Evolutionary conservation across 768 basidiomycete genomes (phyloP), one percentile per base, ranked within the genome.

Genomic region (Pisolithus microcarpus): DNA sequence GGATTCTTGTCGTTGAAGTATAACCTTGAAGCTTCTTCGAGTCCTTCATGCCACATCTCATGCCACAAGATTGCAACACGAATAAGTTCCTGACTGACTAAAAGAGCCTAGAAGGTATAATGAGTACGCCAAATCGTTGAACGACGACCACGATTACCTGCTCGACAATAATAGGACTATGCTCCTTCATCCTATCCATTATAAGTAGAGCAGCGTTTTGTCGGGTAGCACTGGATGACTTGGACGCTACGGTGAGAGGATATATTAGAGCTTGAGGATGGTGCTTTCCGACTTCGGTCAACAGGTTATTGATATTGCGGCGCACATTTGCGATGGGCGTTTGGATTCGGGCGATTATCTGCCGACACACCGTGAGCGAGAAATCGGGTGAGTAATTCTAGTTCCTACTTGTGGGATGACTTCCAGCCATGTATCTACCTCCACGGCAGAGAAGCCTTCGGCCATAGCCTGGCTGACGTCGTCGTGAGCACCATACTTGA

Each of bases 321-420:
- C 91, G 81, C 54, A 98, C 90, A 53, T 87, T 88, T 16, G 73
- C 70, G 58, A 87, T 87, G 0, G 95, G 93, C 0, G 93, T 96
- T 73, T 99, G 94, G 58, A 99, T 95, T 15, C 96, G 86, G 38
- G 96, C 96, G 61, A 99, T 98, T 56, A 99, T 95, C 91, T 98
- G 52, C 13, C 34, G 13, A 37, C 53, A 23, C 36, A 9, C 31
- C 7, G 23, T 37, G 38, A 51, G 37, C 18, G 4, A 28, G 10
- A 21, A 34, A 46, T 18, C 15, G 8, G 47, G 43, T 10, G 16
- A 16, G 19, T 23, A 9, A 6, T 15, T 26, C 21, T 4, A 16
- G 23, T 34, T 52, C 70, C 50, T 66, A 91, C 94, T 79, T 98
- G 95, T 43, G 96, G 96, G 50, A 98, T 92, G 56, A 99, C 96